phyloP scores from a whole-genome alignment of 495 filamentous ascomycete species.

The Penicillium antarcticum region DNA sequence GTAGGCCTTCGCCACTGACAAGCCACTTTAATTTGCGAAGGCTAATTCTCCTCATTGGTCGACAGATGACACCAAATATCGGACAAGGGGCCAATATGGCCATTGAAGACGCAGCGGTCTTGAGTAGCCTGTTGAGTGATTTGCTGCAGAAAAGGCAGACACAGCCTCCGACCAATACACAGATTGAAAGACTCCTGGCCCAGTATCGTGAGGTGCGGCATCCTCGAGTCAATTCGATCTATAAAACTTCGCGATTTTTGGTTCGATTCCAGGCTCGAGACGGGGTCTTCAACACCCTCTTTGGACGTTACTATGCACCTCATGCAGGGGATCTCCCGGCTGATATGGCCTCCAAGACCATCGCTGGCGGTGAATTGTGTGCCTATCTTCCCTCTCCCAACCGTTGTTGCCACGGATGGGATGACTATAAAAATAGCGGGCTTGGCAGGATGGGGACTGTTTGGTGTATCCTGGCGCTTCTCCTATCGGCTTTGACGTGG shows the following conservation, averaged over 20 bases:
- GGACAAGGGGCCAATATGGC: conserved; percentile 31
- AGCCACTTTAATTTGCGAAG: neutral
- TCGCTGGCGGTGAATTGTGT: neutral
- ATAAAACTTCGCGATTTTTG: neutral
- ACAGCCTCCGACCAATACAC: neutral
- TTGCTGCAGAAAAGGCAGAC: neutral
- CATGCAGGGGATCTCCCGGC: conserved; percentile 1
- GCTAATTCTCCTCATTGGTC: neutral
- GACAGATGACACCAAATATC: conserved; percentile 24
- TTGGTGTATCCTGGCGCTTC: neutral
- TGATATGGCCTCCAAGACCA: conserved; percentile 4
- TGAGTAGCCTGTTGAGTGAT: conserved; percentile 10
- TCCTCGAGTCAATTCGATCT: neutral
- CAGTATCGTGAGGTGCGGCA: neutral
- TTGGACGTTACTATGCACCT: neutral
- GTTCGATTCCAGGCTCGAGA: conserved; percentile 1
- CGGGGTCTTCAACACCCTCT: neutral
- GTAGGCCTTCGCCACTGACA: conserved; percentile 8
- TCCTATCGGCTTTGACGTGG: neutral
- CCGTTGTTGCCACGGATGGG: neutral
- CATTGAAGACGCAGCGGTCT: conserved; percentile 23
- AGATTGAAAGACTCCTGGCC: neutral
- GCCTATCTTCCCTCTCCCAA: neutral
- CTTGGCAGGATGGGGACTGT: neutral
- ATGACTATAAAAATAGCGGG: neutral